Conservation (phyloP, 345 rosid species). For the Moringa oleifera region DNA sequence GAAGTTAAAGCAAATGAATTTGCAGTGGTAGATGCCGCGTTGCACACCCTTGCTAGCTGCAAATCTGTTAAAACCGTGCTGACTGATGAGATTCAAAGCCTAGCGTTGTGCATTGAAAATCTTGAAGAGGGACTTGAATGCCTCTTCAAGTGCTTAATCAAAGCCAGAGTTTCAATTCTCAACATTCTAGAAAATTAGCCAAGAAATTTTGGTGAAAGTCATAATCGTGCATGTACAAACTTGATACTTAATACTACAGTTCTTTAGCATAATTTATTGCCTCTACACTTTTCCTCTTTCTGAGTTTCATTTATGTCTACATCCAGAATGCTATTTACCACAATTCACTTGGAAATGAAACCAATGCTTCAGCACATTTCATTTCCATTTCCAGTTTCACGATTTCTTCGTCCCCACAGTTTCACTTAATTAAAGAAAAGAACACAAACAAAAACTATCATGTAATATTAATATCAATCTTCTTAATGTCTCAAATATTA, state of each 20-base stretch:
- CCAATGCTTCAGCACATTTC: too few species aligned
- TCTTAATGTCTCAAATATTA: too few species aligned
- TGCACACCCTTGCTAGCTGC: conserved; percentile 17
- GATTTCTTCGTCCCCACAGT: too few species aligned
- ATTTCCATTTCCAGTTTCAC: too few species aligned
- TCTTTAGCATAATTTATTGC: neutral
- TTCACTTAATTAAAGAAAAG: too few species aligned
- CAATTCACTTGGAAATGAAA: too few species aligned
- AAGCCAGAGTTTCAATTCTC: conserved; percentile 36
- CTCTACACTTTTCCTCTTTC: neutral
- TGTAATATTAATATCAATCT: too few species aligned
- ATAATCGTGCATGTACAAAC: too few species aligned
- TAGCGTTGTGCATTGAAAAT: conserved; percentile 38
- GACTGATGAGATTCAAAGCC: conserved; percentile 13
- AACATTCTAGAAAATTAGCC: conserved; percentile 27
- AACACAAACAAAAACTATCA: too few species aligned
- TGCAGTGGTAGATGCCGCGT: conserved; percentile 19
- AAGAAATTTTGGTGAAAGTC: neutral
- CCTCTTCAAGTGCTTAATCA: conserved; percentile 36
- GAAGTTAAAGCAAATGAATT: conserved; percentile 30
- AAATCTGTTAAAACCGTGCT: conserved; percentile 11
- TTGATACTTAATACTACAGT: too few species aligned
- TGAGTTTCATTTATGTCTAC: too few species aligned
- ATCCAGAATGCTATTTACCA: too few species aligned
- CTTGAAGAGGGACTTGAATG: conserved; percentile 40